phyloP scores from a whole-genome alignment of 139 green algal genomes.

The Tetradesmus obliquus region DNA sequence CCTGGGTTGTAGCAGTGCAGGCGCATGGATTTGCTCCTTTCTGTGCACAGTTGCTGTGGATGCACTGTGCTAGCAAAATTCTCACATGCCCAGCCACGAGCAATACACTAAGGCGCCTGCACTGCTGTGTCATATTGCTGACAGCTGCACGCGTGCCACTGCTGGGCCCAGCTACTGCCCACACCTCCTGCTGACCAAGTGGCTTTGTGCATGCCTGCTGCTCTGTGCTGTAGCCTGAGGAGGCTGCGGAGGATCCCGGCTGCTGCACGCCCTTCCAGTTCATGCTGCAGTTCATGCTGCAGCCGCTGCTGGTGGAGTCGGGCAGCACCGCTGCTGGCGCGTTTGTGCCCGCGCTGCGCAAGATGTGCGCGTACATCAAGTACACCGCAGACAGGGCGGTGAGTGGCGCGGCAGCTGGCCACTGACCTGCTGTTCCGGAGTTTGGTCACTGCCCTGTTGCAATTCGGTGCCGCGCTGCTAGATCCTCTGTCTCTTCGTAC shows the following conservation, averaged over 20 bases:
- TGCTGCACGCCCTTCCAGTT: slow-evolving; percentile 63
- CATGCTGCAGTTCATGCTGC: slow-evolving; percentile 79
- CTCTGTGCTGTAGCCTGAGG: not conserved
- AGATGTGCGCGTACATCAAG: slow-evolving; percentile 59
- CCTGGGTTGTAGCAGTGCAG: no score
- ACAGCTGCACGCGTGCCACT: not conserved
- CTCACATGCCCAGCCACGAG: no score
- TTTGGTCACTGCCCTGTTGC: not conserved
- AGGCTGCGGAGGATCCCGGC: not conserved
- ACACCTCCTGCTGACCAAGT: not conserved
- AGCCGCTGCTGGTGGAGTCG: slow-evolving; percentile 64
- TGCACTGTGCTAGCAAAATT: no score
- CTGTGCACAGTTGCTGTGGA: no score
- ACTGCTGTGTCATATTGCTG: not conserved
- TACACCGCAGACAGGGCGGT: slow-evolving; percentile 36
- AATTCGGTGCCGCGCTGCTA: no score
- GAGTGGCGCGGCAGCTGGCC: not conserved
- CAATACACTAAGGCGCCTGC: not conserved
- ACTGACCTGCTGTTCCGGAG: no score
- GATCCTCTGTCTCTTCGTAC: no score
- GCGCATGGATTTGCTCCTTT: no score
- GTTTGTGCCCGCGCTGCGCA: slow-evolving; percentile 24
- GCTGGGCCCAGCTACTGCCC: not conserved
- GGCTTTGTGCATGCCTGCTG: not conserved
- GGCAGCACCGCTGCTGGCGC: slow-evolving; percentile 7